phyloP scores from a whole-genome alignment of 148 eudicot species.

The Rhododendron mucronatum region DNA sequence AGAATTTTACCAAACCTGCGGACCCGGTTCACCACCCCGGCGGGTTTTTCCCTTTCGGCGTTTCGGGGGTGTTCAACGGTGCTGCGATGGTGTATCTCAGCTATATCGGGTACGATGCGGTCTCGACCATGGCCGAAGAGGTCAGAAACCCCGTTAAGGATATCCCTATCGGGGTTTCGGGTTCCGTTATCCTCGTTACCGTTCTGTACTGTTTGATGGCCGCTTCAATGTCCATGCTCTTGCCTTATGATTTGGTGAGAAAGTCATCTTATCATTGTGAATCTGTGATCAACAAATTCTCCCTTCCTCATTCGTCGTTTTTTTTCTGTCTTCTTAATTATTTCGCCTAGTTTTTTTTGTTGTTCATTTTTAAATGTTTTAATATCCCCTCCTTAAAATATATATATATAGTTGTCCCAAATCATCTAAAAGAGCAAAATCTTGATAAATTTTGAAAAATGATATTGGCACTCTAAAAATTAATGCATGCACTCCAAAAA shows the following conservation, averaged over 20 bases:
- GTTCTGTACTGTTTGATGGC: conserved; percentile 86
- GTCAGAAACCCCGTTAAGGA: conserved; percentile 70
- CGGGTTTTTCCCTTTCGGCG: conserved; percentile 79
- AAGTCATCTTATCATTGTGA: neutral
- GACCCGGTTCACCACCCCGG: conserved; percentile 46
- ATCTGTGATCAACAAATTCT: neutral
- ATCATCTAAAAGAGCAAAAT: too few relatives aligned
- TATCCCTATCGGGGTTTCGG: conserved; percentile 84
- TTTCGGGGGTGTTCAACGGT: conserved; percentile 71
- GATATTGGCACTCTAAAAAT: too few relatives aligned
- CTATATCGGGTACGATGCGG: conserved; percentile 91
- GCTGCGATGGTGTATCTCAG: conserved; percentile 89
- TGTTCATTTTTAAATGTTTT: too few relatives aligned
- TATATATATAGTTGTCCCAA: too few relatives aligned
- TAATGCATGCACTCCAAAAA: too few relatives aligned
- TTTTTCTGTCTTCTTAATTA: neutral
- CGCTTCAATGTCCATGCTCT: conserved; percentile 82
- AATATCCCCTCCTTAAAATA: too few relatives aligned
- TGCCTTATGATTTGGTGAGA: conserved; percentile 77
- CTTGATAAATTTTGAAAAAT: neutral
- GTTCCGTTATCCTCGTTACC: conserved; percentile 79
- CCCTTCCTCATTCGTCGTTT: too few relatives aligned
- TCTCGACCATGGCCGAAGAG: conserved; percentile 94
- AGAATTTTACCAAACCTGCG: conserved; percentile 50
- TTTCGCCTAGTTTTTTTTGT: too few relatives aligned